These are phyloP conservation scores for Aphanomyces stellatus DNA, from an alignment of 352 stramenopile species.

Conservation along the genomic window DNA sequence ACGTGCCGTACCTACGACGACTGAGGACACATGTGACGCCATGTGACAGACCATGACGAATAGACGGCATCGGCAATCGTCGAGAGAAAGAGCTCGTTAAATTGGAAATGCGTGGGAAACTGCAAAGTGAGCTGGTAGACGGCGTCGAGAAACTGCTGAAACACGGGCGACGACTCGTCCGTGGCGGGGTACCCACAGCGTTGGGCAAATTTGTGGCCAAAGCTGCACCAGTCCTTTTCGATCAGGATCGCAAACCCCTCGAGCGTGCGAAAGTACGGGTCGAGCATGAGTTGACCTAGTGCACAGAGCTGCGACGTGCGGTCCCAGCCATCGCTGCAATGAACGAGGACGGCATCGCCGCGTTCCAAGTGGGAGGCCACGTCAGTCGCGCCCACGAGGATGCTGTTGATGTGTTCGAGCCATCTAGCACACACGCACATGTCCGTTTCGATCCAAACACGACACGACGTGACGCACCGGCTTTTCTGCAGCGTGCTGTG, in stretches of 20 bases:
- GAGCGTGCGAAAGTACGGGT: conserved; percentile 70
- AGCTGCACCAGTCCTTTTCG: conserved; percentile 84
- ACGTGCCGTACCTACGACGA: conserved; percentile 44
- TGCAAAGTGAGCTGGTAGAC: conserved; percentile 96
- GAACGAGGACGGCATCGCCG: conserved; percentile 65
- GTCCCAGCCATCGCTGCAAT: conserved; percentile 83
- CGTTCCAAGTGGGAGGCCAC: conserved; percentile 68
- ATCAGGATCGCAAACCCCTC: conserved; percentile 72
- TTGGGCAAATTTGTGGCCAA: conserved; percentile 84
- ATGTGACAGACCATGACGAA: conserved; percentile 84
- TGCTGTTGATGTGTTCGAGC: conserved; percentile 74
- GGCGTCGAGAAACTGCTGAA: conserved; percentile 98
- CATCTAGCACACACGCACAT: conserved; percentile 28
- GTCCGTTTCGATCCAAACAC: background rate
- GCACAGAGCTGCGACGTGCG: conserved; percentile 67
- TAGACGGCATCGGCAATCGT: conserved; percentile 95
- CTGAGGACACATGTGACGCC: background rate
- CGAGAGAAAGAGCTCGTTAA: conserved; percentile 91
- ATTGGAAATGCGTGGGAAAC: conserved; percentile 97
- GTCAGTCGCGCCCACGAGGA: conserved; percentile 62
- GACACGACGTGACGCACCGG: conserved; percentile 17
- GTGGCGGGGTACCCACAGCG: conserved; percentile 66
- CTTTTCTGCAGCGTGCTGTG: conserved; percentile 78
- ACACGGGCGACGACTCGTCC: conserved; percentile 96
- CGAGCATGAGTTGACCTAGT: conserved; percentile 75